Percentiles rank a stretch among this genome's conserved stretches.
phyloP scores from a whole-genome alignment of 1,284 basidiomycete species.

The Laetiporus sulphureus region DNA sequence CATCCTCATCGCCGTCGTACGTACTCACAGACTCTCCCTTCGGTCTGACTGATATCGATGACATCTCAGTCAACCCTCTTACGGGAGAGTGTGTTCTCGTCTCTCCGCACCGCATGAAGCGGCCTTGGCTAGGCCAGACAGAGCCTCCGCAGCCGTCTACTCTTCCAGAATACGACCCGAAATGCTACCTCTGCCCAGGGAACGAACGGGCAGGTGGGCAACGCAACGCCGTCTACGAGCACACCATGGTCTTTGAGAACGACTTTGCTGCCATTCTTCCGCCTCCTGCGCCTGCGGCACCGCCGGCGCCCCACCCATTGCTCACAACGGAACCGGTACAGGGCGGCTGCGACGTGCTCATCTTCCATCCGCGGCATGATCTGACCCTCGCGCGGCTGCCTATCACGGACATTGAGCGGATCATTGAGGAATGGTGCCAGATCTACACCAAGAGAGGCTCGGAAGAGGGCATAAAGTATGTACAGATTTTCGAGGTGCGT shows the following conservation, averaged over 20 bases:
- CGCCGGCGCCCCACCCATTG: slow-evolving; percentile 50
- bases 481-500: slow-evolving; percentile 85
- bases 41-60: not conserved
- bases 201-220: slow-evolving; percentile 77
- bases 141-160: slow-evolving; percentile 52
- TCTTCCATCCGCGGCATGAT: slow-evolving; percentile 89
- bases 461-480: slow-evolving; percentile 67
- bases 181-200: slow-evolving; percentile 90
- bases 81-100: slow-evolving; percentile 77
- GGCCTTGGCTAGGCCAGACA: slow-evolving; percentile 82
- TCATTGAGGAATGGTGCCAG: slow-evolving; percentile 76
- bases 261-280: slow-evolving; percentile 84
- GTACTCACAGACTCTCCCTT: slow-evolving; percentile 16
- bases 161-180: slow-evolving; percentile 68
- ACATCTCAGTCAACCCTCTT: slow-evolving; percentile 62
- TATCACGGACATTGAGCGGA: slow-evolving; percentile 53
- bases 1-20: slow-evolving; percentile 71
- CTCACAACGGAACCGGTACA: slow-evolving; percentile 68
- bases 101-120: slow-evolving; percentile 77
- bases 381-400: slow-evolving; percentile 80
- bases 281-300: slow-evolving; percentile 41
- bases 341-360: slow-evolving; percentile 85
- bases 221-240: slow-evolving; percentile 62
- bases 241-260: slow-evolving; percentile 77
- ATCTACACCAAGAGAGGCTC: slow-evolving; percentile 59